phyloP scores from a whole-genome alignment of 1,284 basidiomycete species.

The Ustilago cynodontis region DNA sequence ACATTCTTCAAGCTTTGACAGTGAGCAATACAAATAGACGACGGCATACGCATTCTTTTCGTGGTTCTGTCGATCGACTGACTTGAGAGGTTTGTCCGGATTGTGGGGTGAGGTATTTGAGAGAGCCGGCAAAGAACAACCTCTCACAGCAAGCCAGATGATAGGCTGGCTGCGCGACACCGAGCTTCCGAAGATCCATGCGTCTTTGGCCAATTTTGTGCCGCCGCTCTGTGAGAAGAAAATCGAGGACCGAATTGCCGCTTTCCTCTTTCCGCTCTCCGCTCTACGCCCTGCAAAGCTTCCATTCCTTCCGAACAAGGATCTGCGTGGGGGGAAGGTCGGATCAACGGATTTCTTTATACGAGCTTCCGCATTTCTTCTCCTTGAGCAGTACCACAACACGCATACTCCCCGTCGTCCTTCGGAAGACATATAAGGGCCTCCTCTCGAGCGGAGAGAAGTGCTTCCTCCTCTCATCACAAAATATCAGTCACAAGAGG shows the following conservation, averaged over 20 bases:
- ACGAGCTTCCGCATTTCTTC: not conserved
- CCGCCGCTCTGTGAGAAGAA: constrained; percentile 1
- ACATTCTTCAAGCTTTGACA: not conserved
- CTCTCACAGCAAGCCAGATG: not conserved
- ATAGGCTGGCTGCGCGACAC: not conserved
- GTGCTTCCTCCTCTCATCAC: not conserved
- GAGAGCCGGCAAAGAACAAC: not conserved
- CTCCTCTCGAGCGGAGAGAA: not conserved
- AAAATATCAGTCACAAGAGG: not conserved
- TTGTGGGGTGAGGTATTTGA: not conserved
- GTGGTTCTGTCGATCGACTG: not conserved
- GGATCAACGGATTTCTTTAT: constrained; percentile 18
- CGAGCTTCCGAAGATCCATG: constrained; percentile 42
- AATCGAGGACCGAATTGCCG: constrained; percentile 28
- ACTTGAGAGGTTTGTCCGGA: not conserved
- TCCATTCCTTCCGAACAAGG: not conserved
- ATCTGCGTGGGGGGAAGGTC: constrained; percentile 13
- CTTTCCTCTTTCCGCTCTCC: constrained; percentile 11
- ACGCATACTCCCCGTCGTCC: not conserved
- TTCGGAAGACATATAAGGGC: constrained; percentile 5
- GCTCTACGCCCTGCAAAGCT: not conserved
- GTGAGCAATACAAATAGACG: not conserved
- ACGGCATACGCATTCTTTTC: not conserved
- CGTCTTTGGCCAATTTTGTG: constrained; percentile 24
- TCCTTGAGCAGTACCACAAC: not conserved